Evolutionary conservation across 192 early-diverging fungal species (phyloP).

Genomic region (Entophlyctis luteolus): DNA sequence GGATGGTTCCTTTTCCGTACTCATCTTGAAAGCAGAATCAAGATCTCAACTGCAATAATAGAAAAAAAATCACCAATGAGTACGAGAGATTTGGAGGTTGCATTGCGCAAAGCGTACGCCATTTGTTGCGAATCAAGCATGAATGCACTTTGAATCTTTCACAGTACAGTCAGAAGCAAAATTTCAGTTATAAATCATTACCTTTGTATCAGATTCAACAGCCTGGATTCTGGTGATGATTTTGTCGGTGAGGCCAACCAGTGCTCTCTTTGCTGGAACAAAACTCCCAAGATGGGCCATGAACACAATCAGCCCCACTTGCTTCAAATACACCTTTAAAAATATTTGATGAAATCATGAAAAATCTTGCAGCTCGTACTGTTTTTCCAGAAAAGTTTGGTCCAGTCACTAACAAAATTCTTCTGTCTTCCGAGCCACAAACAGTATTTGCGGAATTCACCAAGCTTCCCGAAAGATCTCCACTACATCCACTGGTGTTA

Average conservation of each 20-base stretch:
- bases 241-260: conserved; percentile 72
- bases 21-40: conserved; percentile 54
- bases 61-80: conserved; percentile 37
- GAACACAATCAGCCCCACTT: conserved; percentile 75
- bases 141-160: conserved; percentile 60
- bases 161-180: not conserved
- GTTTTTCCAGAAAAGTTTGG: conserved; percentile 79
- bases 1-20: conserved; percentile 75
- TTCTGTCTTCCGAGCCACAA: not conserved
- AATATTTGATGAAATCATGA: not conserved
- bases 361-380: conserved; percentile 13
- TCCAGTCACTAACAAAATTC: conserved; percentile 68
- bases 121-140: conserved; percentile 70
- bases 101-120: conserved; percentile 41
- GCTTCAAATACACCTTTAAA: conserved; percentile 58
- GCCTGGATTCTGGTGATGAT: conserved; percentile 75
- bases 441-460: too few species aligned
- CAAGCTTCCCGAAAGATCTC: not conserved
- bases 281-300: conserved; percentile 90
- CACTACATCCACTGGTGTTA: not conserved
- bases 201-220: conserved; percentile 61
- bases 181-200: conserved; percentile 24
- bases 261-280: conserved; percentile 70
- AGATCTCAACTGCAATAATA: too few species aligned
- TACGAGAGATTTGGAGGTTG: conserved; percentile 56